Conservation (phyloP, 1,284 basidiomycete genomes). For the Marasmius tenuissimus region DNA sequence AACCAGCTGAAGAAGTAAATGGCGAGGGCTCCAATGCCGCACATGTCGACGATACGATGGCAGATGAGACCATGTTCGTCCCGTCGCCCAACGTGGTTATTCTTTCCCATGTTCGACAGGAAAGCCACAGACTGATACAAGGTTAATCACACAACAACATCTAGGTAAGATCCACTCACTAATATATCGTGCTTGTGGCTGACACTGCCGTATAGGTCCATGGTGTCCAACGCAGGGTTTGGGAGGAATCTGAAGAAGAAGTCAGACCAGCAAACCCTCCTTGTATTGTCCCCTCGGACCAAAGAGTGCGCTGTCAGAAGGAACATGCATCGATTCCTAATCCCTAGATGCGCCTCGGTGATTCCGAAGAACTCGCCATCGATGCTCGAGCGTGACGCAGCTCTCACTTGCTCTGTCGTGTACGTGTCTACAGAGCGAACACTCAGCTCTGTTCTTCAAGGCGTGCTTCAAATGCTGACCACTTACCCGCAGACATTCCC, state of each 20-base stretch:
- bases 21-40: neutral
- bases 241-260: slow-evolving; percentile 15
- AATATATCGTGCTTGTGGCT: slow-evolving; percentile 8
- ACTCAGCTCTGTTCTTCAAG: neutral
- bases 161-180: neutral
- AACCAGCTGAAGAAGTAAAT: neutral
- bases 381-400: neutral
- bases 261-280: slow-evolving; percentile 21
- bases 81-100: neutral
- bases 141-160: neutral
- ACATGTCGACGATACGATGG: slow-evolving; percentile 4
- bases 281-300: slow-evolving; percentile 23
- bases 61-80: slow-evolving; percentile 11
- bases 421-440: neutral
- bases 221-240: neutral
- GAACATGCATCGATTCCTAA: slow-evolving; percentile 24
- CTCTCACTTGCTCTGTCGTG: neutral
- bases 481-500: neutral
- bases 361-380: too few species aligned
- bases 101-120: slow-evolving; percentile 10
- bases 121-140: slow-evolving; percentile 4
- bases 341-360: neutral
- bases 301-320: slow-evolving; percentile 17
- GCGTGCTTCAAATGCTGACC: neutral
- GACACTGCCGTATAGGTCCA: slow-evolving; percentile 11